Conservation (phyloP, 1,284 basidiomycete genomes). For the Leccinum subrobustum region DNA sequence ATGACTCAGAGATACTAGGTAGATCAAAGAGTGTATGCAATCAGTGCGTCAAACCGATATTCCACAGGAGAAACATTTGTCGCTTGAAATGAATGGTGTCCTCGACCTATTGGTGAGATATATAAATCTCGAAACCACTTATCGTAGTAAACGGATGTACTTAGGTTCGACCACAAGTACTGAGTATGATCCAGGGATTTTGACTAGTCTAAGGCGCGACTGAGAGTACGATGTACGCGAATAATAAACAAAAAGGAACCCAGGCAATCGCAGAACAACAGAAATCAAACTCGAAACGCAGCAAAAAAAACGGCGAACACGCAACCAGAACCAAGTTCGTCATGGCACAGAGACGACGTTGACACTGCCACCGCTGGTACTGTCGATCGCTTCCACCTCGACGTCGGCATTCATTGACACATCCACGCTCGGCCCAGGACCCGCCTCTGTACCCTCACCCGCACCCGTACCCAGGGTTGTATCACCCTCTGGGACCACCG, state of each 20-base stretch:
- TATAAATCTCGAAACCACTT: no score
- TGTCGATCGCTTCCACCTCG: conserved; percentile 1
- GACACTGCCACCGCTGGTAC: not conserved
- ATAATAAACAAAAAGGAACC: not conserved
- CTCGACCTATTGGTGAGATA: no score
- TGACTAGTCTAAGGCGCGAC: no score
- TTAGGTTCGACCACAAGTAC: no score
- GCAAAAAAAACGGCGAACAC: not conserved
- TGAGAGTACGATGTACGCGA: not conserved
- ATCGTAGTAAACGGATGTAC: no score
- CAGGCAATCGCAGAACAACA: not conserved
- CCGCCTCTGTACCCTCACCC: conserved; percentile 1
- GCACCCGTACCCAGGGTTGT: not conserved
- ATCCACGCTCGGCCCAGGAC: not conserved
- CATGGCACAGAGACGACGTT: conserved; percentile 10
- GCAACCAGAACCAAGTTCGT: not conserved
- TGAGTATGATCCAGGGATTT: no score
- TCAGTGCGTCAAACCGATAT: no score
- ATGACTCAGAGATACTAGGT: no score
- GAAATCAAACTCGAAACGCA: not conserved
- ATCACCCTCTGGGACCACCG: not conserved
- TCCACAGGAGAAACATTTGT: no score
- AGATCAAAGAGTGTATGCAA: no score
- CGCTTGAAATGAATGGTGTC: no score
- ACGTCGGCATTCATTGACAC: not conserved